These are phyloP conservation scores for Xanthoceras sorbifolium DNA, from an alignment of 345 rosid genomes.

Conservation along the genomic window DNA sequence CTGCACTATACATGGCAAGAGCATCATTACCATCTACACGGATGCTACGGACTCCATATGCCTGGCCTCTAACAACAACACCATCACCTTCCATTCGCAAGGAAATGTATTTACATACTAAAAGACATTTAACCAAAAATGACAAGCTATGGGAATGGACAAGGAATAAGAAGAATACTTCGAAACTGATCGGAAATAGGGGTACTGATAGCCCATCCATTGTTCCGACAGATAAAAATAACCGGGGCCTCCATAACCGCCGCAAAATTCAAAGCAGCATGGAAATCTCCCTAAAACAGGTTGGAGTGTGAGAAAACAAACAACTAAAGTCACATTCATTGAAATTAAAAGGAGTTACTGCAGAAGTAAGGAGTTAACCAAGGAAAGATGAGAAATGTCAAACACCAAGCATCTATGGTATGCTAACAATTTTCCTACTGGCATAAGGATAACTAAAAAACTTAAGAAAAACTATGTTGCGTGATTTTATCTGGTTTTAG, in stretches of 20 bases:
- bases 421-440: background rate
- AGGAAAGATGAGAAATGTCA: background rate
- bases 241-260: slow-evolving; percentile 84
- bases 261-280: slow-evolving; percentile 73
- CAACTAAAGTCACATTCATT: background rate
- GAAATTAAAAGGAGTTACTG: background rate
- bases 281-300: slow-evolving; percentile 73
- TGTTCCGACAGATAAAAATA: slow-evolving; percentile 80
- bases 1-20: slow-evolving; percentile 82
- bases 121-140: background rate
- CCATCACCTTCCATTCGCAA: slow-evolving; percentile 68
- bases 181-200: slow-evolving; percentile 83
- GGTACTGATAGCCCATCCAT: slow-evolving; percentile 94
- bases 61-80: slow-evolving; percentile 73
- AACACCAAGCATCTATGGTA: background rate
- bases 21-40: slow-evolving; percentile 94
- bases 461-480: background rate
- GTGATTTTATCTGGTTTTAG: background rate
- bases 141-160: slow-evolving; percentile 3
- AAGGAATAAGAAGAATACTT: slow-evolving; percentile 44
- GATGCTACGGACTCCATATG: slow-evolving; percentile 82
- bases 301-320: slow-evolving; percentile 20
- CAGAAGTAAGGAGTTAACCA: background rate
- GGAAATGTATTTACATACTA: background rate
- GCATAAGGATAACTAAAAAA: background rate